phyloP scores from a whole-genome alignment of 2,329 filamentous ascomycete genomes.

The Grosmannia serpens region DNA sequence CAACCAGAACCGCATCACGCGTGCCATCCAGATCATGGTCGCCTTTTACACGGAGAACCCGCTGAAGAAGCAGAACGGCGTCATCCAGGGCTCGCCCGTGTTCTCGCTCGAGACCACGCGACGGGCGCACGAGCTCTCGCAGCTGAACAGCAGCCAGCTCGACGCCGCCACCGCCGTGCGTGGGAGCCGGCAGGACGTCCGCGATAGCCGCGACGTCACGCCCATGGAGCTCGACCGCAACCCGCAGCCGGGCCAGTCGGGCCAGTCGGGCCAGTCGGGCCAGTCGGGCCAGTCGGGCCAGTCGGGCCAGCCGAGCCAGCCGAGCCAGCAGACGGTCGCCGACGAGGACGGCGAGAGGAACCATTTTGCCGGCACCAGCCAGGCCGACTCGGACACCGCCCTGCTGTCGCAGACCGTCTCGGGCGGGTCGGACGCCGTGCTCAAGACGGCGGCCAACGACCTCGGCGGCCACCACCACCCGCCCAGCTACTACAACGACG shows the following conservation, averaged over 20 bases:
- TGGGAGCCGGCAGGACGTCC: constrained; percentile 4
- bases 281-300: constrained; percentile 1
- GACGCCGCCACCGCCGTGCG: constrained; percentile 30
- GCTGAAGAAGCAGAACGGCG: constrained; percentile 43
- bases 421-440: constrained; percentile 20
- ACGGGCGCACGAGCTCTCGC: constrained; percentile 34
- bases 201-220: constrained; percentile 10
- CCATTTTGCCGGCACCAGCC: background rate
- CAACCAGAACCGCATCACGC: constrained; percentile 55
- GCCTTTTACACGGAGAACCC: constrained; percentile 57
- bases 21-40: constrained; percentile 66
- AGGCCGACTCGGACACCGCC: constrained; percentile 1
- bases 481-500: background rate
- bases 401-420: constrained; percentile 8
- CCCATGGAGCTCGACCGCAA: constrained; percentile 11
- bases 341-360: background rate
- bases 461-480: constrained; percentile 14
- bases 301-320: constrained; percentile 3
- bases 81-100: constrained; percentile 34
- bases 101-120: constrained; percentile 46
- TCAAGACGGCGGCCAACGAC: constrained; percentile 22
- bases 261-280: background rate
- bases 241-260: constrained; percentile 1
- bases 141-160: constrained; percentile 34
- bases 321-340: background rate